phyloP scores from a whole-genome alignment of 2,329 filamentous ascomycete species.

The Dothistroma pini region DNA sequence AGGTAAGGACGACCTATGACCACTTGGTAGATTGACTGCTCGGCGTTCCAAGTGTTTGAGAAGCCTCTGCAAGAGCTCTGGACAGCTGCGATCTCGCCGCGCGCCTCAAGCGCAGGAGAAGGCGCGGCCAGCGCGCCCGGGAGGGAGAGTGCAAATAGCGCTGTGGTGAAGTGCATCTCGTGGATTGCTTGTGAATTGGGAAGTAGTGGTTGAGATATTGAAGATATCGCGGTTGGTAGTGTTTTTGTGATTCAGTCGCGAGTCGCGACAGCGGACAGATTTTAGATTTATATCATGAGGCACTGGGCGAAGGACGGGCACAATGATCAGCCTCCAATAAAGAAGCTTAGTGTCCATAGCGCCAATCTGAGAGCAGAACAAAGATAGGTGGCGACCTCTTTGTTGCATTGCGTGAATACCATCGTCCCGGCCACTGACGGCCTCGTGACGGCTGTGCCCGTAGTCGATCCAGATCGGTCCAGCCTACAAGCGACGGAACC shows the following conservation, averaged over 20 bases:
- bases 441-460: background rate
- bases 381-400: background rate
- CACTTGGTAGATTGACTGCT: slow-evolving; percentile 15
- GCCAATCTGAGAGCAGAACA: background rate
- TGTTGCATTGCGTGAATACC: background rate
- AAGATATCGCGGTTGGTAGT: background rate
- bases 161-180: slow-evolving; percentile 8
- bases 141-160: slow-evolving; percentile 9
- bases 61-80: slow-evolving; percentile 15
- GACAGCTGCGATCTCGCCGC: slow-evolving; percentile 1
- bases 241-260: background rate
- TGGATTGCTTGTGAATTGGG: background rate
- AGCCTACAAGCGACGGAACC: no score
- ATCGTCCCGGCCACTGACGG: background rate
- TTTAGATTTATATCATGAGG: background rate
- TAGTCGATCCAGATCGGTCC: no score
- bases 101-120: slow-evolving; percentile 2
- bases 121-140: slow-evolving; percentile 19
- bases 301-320: background rate
- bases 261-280: background rate
- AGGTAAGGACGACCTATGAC: slow-evolving; percentile 19
- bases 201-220: background rate
- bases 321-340: background rate
- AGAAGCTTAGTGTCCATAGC: background rate
- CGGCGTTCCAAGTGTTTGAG: slow-evolving; percentile 11